A percentile compares a stretch with the other conserved stretches of the same genome.
Evolutionary conservation across 1,284 basidiomycete species (phyloP).

Genomic region (Leccinum variabile): DNA sequence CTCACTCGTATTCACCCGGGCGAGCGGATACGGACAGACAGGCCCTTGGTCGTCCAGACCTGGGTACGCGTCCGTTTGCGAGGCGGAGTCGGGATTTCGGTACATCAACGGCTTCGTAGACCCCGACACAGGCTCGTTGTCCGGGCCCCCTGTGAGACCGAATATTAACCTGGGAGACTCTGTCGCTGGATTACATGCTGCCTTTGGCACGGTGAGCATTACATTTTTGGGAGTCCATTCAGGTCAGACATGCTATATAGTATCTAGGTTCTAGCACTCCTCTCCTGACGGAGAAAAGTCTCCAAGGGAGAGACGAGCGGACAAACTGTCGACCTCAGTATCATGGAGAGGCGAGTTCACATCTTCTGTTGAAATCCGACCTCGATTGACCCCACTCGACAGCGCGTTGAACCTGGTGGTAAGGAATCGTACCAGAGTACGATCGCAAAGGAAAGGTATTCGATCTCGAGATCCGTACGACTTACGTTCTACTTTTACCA

Average conservation of each 20-base stretch:
- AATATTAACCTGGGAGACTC: slow-evolving; percentile 73
- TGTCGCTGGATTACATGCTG: slow-evolving; percentile 67
- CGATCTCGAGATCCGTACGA: not conserved
- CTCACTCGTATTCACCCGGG: slow-evolving; percentile 67
- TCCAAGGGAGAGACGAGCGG: slow-evolving; percentile 43
- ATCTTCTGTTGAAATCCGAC: not conserved
- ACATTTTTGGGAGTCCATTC: not conserved
- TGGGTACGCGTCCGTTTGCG: slow-evolving; percentile 71
- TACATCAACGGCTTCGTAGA: slow-evolving; percentile 69
- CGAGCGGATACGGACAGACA: slow-evolving; percentile 72
- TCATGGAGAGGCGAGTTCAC: slow-evolving; percentile 58
- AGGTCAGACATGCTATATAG: not conserved
- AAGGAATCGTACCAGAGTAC: slow-evolving; percentile 74
- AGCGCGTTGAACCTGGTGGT: slow-evolving; percentile 73
- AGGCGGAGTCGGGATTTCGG: slow-evolving; percentile 71
- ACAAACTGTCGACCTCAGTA: slow-evolving; percentile 71
- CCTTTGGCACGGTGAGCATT: slow-evolving; percentile 61
- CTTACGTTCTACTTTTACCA: not conserved
- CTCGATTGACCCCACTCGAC: not conserved
- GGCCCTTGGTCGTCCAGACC: slow-evolving; percentile 69
- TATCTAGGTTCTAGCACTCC: slow-evolving; percentile 66
- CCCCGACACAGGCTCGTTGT: slow-evolving; percentile 48
- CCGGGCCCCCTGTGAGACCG: slow-evolving; percentile 63
- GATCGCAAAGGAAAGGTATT: slow-evolving; percentile 63
- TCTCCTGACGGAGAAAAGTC: slow-evolving; percentile 47